Evolutionary conservation across 1,139 yeast genomes (phyloP), one percentile per base, ranked within the genome.

Genomic region (Taiozyma onychis): DNA sequence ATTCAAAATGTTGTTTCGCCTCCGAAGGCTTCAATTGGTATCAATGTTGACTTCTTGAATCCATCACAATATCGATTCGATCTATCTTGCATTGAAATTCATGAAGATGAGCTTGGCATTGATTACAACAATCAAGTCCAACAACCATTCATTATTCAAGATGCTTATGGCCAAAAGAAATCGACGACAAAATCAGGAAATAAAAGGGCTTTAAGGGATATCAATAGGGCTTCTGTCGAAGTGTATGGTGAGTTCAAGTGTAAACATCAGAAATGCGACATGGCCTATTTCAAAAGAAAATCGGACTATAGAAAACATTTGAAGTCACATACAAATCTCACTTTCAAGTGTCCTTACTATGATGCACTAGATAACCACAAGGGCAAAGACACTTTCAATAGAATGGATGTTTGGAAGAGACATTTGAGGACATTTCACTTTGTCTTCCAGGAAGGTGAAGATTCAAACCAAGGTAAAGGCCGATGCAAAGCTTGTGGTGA

Each of bases 311-410:
- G 85, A 43, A 74, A 90, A 50, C 91, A 85, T 62, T 57, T 76
- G 41, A 76, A 82, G 57, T 81, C 86, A 2, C 91, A 85, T 60
- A 73, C 75, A 35, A 75, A 76, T 44, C 90, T 90, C 1, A 75
- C 74, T 54, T 81, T 81, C 61, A 81, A 78, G 56, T 85, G 93
- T 63, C 91, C 93, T 1, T 85, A 76, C 64, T 83, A 86, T 85
- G 73, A 73, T 48, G 35, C 46, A 3, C 70, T 74, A 44, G 86
- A 82, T 55, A 85, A 90, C 62, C 91, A 84, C 63, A 73, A 85
- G 48, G 83, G 83, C 55, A 87, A 85, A 13, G 90, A 90, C 5
- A 78, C 86, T 0, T 85, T 85, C 65, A 81, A 80, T 58, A 70
- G 91, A 47, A 68, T 83, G 51, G 91, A 85, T 58, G 90, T 85